Evolutionary conservation across 148 eudicot species (phyloP).

Genomic region (Talinum fruticosum): DNA sequence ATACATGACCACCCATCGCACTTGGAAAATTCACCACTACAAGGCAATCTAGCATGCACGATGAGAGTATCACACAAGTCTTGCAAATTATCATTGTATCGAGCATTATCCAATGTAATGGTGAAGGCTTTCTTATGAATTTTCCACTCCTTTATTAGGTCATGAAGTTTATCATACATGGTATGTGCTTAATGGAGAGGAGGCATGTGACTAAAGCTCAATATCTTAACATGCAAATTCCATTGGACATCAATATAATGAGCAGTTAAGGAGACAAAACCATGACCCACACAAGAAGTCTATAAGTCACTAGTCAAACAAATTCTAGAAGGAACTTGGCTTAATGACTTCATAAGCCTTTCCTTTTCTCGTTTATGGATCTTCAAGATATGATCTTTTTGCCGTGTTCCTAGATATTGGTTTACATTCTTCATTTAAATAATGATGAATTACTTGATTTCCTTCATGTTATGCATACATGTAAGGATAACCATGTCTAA

Average conservation of each 20-base stretch:
- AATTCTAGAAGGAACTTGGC: not conserved
- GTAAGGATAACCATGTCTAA: conserved; percentile 6
- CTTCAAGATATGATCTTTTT: not conserved
- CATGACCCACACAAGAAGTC: not conserved
- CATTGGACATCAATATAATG: not conserved
- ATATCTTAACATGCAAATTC: not conserved
- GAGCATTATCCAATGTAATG: conserved; percentile 6
- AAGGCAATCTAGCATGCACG: not conserved
- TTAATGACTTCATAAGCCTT: not conserved
- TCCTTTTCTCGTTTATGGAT: not conserved
- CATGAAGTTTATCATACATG: not conserved
- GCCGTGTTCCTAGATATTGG: not conserved
- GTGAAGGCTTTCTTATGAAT: conserved; percentile 4
- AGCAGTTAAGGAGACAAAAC: not conserved
- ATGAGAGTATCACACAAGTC: not conserved
- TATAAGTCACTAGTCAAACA: not conserved
- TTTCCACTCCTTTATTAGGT: not conserved
- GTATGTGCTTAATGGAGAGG: not conserved
- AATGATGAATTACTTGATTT: not conserved
- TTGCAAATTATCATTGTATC: not conserved
- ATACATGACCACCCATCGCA: no score
- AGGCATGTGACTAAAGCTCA: not conserved
- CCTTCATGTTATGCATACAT: conserved; percentile 2
- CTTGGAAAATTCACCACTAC: not conserved
- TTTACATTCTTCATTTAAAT: not conserved